phyloP scores from a whole-genome alignment of 169 alveolate genomes.

The Plasmodium reichenowi region DNA sequence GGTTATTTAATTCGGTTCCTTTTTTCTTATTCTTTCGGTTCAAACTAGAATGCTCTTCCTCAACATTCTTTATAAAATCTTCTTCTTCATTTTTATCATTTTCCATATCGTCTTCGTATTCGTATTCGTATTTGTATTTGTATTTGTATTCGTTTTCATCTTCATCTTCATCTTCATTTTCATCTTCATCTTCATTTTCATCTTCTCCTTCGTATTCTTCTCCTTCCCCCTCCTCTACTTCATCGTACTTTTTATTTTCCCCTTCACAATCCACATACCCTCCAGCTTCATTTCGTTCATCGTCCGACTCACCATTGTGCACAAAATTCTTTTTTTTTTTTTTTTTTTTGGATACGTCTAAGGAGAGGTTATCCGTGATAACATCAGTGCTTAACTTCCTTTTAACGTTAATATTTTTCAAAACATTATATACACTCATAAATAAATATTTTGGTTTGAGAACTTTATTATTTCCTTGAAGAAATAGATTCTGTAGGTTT shows the following conservation, averaged over 20 bases:
- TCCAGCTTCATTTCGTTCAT: not conserved
- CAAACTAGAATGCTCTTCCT: not conserved
- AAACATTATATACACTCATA: constrained; percentile 33
- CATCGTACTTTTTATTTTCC: constrained; percentile 6
- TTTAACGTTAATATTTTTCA: constrained; percentile 10
- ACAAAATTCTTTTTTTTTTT: not conserved
- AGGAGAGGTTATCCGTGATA: not conserved
- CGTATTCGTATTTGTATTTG: not conserved
- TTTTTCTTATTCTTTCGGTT: not conserved
- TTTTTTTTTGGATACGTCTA: not conserved
- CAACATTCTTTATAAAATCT: not conserved
- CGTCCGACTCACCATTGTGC: not conserved
- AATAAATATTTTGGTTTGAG: constrained; percentile 30
- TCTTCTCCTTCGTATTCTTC: not conserved
- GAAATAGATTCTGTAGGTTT: constrained; percentile 22
- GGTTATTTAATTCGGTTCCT: too few species aligned
- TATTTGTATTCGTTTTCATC: not conserved
- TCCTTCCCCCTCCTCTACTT: constrained; percentile 5
- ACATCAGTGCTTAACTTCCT: constrained; percentile 20
- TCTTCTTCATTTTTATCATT: not conserved
- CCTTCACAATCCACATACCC: not conserved
- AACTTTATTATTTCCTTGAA: constrained; percentile 31
- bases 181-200: not conserved
- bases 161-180: not conserved
- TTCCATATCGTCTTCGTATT: not conserved